Conservation (phyloP, 2,329 filamentous ascomycete species). For the Moelleriella libera region DNA sequence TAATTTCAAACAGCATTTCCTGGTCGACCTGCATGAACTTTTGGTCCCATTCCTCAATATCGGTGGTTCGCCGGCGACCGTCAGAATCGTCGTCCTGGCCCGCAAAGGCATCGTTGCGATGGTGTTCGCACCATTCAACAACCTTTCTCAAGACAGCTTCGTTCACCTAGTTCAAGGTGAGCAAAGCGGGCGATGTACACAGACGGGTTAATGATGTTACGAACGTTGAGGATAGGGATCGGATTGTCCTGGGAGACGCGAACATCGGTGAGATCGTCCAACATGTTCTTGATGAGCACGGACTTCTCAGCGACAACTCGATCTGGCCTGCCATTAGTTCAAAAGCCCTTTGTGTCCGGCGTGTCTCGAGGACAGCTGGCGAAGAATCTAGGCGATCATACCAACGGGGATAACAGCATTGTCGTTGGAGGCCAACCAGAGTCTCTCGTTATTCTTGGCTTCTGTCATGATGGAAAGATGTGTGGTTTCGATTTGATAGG, state of each 20-base stretch:
- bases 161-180: conserved; percentile 51
- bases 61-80: conserved; percentile 92
- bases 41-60: conserved; percentile 99
- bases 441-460: conserved; percentile 17
- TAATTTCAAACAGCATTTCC: conserved; percentile 99
- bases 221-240: conserved; percentile 76
- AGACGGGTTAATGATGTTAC: background rate
- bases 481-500: too few species aligned
- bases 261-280: conserved; percentile 75
- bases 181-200: background rate
- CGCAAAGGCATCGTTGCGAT: conserved; percentile 76
- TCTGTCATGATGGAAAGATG: conserved; percentile 15
- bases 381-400: conserved; percentile 15
- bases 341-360: too few species aligned
- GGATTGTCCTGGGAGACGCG: conserved; percentile 40
- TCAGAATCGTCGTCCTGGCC: conserved; percentile 82
- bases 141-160: conserved; percentile 91
- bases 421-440: conserved; percentile 39
- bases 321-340: conserved; percentile 30
- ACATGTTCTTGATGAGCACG: conserved; percentile 94
- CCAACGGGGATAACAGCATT: conserved; percentile 29
- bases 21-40: conserved; percentile 99
- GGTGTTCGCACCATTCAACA: conserved; percentile 94
- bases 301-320: conserved; percentile 80
- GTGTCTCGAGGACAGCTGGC: too few species aligned